These are phyloP conservation scores for Leccinum boreale DNA, from an alignment of 768 basidiomycete species.

Conservation along the genomic window DNA sequence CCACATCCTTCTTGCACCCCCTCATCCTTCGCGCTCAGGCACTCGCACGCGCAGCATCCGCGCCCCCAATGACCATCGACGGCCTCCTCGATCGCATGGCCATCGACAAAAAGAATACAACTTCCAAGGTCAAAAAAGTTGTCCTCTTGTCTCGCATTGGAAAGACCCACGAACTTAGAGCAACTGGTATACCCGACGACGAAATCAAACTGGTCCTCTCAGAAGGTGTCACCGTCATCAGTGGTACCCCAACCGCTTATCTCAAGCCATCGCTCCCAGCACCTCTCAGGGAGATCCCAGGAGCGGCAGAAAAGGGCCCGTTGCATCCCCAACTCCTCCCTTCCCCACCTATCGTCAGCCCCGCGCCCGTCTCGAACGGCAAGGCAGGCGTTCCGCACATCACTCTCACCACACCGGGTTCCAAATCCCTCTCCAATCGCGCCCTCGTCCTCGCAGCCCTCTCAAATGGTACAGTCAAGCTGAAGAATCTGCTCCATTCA, in stretches of 20 bases:
- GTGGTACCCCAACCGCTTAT: slow-evolving; percentile 49
- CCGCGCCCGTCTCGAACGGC: not conserved
- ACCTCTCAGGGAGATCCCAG: slow-evolving; percentile 26
- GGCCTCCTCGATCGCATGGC: slow-evolving; percentile 90
- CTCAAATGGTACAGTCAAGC: slow-evolving; percentile 79
- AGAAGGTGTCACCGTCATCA: slow-evolving; percentile 73
- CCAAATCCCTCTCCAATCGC: slow-evolving; percentile 95
- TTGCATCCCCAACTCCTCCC: slow-evolving; percentile 21
- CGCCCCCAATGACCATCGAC: slow-evolving; percentile 52
- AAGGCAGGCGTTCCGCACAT: slow-evolving; percentile 29
- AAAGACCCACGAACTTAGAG: slow-evolving; percentile 87
- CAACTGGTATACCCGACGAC: slow-evolving; percentile 78
- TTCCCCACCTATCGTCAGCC: not conserved
- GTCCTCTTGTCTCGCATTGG: slow-evolving; percentile 91
- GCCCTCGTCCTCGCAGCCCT: slow-evolving; percentile 92
- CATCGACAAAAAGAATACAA: slow-evolving; percentile 97
- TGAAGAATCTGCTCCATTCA: slow-evolving; percentile 91
- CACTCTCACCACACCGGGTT: slow-evolving; percentile 88
- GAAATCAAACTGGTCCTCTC: slow-evolving; percentile 81
- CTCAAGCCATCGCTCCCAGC: slow-evolving; percentile 45
- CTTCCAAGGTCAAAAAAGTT: slow-evolving; percentile 80
- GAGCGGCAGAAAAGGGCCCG: slow-evolving; percentile 9
- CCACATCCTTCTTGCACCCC: slow-evolving; percentile 76
- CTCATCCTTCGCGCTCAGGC: slow-evolving; percentile 45
- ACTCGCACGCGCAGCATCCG: slow-evolving; percentile 18